Percentiles rank a stretch among this genome's conserved stretches.
Evolutionary conservation across 2,329 filamentous ascomycete species (phyloP).

Genomic region (Gnomoniopsis smithogilvyi): DNA sequence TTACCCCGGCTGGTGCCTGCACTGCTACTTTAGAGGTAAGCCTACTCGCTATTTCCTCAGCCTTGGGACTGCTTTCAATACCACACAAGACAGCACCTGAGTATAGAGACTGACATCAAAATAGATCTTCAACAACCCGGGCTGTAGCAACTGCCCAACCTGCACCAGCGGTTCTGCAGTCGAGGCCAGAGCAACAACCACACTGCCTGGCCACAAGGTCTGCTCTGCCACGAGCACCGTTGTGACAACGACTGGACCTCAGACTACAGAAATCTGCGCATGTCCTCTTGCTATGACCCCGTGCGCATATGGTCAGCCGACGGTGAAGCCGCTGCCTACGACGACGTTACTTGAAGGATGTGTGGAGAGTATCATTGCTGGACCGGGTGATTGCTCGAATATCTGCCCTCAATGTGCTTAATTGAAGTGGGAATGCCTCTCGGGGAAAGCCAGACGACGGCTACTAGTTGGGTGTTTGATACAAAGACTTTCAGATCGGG

Average conservation of each 20-base stretch:
- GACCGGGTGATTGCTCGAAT: not conserved
- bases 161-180: not conserved
- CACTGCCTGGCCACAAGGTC: not conserved
- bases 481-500: too few relatives aligned
- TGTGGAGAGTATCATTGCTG: not conserved
- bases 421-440: not conserved
- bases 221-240: not conserved
- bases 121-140: not conserved
- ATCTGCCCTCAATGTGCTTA: not conserved
- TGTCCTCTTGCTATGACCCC: not conserved
- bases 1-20: not conserved
- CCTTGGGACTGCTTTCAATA: not conserved
- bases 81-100: not conserved
- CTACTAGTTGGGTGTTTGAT: not conserved
- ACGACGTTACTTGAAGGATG: not conserved
- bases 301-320: not conserved
- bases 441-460: too few relatives aligned
- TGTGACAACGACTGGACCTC: not conserved
- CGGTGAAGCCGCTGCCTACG: not conserved
- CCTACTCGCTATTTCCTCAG: not conserved
- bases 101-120: not conserved
- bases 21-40: not conserved
- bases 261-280: not conserved
- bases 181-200: not conserved
- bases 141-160: conserved; percentile 1